Evolutionary conservation across 116 monocot genomes (phyloP), one percentile per base, ranked within the genome.

Genomic region (Posidonia oceanica): DNA sequence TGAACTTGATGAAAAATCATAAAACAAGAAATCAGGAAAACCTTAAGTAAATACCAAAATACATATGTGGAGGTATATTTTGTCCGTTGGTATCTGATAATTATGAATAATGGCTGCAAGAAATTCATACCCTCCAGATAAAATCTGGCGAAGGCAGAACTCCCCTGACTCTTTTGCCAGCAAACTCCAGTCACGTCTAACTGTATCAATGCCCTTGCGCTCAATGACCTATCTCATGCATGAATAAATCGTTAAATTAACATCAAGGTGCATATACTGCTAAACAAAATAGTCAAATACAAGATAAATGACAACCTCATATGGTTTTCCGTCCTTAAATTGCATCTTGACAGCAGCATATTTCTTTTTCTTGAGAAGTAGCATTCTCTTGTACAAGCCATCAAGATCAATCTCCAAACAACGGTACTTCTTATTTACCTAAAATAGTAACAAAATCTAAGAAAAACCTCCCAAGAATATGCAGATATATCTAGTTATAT

Each of bases 291-390:
- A 5, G 7, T 18, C 14, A 12, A 54, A 54, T 1, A 52, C 16
- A 22, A 39, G 38, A 52, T 17, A 17, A 68, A 54, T 7, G 69
- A 67, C 36, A 72, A 96, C 97, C 93, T 97, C 89, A 71, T 82
- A 80, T 54, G 74, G 77, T 73, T 48, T 80, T 42, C 87, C 89
- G 79, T 92, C 85, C 79, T 79, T 87, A 59, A 85, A 81, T 39
- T 81, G 80, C 59, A 92, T 82, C 77, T 97, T 97, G n/a, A 97
- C 86, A 60, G 89, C 97, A 73, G 97, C 97, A 81, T 97, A 97
- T 77, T 97, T 97, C 79, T 97, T 97, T 77, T 97, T 97, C 83
- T 97, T 92, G 15, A 92, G 80, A 73, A 97, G 97, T 18, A 97
- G 82, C 92, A 97, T 89, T 84, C 97, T 85, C 67, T 92, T 92